Conservation (phyloP, 1,139 yeast genomes). For the Geotrichum australiense region DNA sequence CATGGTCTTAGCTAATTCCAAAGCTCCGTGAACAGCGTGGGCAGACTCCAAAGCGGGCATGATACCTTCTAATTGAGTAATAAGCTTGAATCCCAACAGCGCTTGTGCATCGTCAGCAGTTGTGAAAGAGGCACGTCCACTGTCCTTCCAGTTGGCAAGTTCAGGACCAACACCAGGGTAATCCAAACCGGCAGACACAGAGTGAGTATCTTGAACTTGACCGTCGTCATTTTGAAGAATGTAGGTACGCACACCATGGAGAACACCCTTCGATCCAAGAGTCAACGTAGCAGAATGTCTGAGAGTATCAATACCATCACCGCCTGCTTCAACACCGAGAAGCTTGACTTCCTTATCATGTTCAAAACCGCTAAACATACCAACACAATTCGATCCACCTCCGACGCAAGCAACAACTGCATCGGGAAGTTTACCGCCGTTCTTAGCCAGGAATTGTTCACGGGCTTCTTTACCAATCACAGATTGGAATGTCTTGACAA, state of each 20-base stretch:
- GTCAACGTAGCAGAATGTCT: constrained; percentile 90
- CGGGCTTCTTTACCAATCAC: constrained; percentile 94
- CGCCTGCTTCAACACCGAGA: constrained; percentile 97
- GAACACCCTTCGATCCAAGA: constrained; percentile 91
- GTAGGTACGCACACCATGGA: constrained; percentile 95
- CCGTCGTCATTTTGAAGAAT: constrained; percentile 89
- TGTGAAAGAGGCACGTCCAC: constrained; percentile 83
- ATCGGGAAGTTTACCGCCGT: constrained; percentile 79
- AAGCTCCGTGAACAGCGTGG: constrained; percentile 90
- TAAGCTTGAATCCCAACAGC: constrained; percentile 74
- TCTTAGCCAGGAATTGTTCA: constrained; percentile 74
- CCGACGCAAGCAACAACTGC: constrained; percentile 98
- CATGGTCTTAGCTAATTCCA: constrained; percentile 81
- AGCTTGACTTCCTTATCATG: constrained; percentile 68
- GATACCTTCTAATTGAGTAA: constrained; percentile 93
- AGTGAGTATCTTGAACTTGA: constrained; percentile 95
- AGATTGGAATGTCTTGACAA: constrained; percentile 96
- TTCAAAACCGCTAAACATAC: constrained; percentile 92
- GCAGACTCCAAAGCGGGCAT: constrained; percentile 97
- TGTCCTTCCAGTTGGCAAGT: constrained; percentile 88
- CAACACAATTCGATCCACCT: constrained; percentile 96
- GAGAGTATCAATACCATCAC: constrained; percentile 85
- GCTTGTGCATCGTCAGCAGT: constrained; percentile 97
- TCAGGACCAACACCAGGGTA: constrained; percentile 99
- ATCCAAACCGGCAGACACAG: constrained; percentile 96